Evolutionary conservation across 2,329 filamentous ascomycete species (phyloP).

Genomic region (Dothidotthia symphoricarpi): DNA sequence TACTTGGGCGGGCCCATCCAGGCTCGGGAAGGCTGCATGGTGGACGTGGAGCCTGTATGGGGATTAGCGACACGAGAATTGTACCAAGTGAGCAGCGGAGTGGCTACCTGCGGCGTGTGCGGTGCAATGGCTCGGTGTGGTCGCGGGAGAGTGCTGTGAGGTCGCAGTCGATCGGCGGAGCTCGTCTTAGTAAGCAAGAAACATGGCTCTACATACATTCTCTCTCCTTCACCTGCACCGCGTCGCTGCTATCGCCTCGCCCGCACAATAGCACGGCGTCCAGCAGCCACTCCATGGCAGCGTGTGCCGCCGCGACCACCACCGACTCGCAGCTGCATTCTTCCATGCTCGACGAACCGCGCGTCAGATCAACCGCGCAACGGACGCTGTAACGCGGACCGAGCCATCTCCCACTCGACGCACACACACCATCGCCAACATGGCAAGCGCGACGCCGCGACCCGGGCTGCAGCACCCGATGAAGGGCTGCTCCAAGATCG

Average conservation of each 20-base stretch:
- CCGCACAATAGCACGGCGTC: conserved; percentile 15
- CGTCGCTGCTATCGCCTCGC: conserved; percentile 13
- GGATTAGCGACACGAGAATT: conserved; percentile 4
- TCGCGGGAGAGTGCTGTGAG: conserved; percentile 22
- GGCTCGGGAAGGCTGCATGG: conserved; percentile 27
- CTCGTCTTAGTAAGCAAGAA: conserved; percentile 13
- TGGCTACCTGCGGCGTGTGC: conserved; percentile 23
- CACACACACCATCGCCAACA: conserved; percentile 7
- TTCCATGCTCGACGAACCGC: conserved; percentile 14
- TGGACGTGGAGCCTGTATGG: conserved; percentile 21
- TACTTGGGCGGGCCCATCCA: conserved; percentile 43
- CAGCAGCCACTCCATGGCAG: conserved; percentile 22
- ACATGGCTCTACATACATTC: no score
- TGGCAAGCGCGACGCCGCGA: conserved; percentile 45
- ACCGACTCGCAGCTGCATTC: conserved; percentile 3
- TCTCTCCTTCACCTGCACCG: no score
- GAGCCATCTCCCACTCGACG: neutral
- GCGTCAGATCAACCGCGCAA: conserved; percentile 11
- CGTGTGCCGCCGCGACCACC: conserved; percentile 14
- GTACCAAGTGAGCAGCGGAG: neutral
- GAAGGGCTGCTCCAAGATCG: conserved; percentile 78
- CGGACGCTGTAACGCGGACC: conserved; percentile 16
- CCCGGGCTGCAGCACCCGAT: conserved; percentile 60
- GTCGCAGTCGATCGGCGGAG: conserved; percentile 16
- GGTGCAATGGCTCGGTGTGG: conserved; percentile 34